A percentile compares a stretch with the other conserved stretches of the same genome.
phyloP scores from a whole-genome alignment of 1,139 yeast genomes.

The Tardiomyces depauwii region DNA sequence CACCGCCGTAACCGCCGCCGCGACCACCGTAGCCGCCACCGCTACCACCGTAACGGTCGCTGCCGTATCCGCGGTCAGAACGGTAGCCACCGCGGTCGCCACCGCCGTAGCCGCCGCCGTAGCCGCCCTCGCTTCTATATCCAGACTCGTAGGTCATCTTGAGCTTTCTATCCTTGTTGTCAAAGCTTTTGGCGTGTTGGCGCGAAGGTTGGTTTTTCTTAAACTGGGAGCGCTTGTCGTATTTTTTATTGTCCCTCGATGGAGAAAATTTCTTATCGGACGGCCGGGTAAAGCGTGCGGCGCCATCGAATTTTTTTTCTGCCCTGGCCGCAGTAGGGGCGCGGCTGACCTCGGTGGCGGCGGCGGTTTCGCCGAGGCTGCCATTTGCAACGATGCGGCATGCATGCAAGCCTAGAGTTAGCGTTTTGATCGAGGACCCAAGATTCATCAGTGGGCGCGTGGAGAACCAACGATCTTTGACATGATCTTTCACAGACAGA shows the following conservation, averaged over 20 bases:
- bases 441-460: no score
- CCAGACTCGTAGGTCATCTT: conserved; percentile 2
- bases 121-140: conserved; percentile 21
- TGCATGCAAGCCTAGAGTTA: no score
- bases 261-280: background rate
- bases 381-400: no score
- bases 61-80: conserved; percentile 26
- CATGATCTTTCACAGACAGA: no score
- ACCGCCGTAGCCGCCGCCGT: conserved; percentile 13
- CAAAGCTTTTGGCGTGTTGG: conserved; percentile 3
- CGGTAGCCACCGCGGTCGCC: conserved; percentile 23
- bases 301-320: background rate
- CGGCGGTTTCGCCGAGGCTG: no score
- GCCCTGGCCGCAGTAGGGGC: no score
- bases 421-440: no score
- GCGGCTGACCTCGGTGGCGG: no score
- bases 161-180: background rate
- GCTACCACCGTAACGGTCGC: conserved; percentile 17
- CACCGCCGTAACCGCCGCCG: conserved; percentile 7
- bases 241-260: conserved; percentile 1
- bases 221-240: conserved; percentile 4
- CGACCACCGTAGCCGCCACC: conserved; percentile 18
- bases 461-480: no score
- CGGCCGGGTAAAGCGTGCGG: background rate
- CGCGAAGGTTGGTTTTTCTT: conserved; percentile 4